These are phyloP conservation scores for Geosmithia putterillii DNA, from an alignment of 2,329 filamentous ascomycete species.

Conservation along the genomic window DNA sequence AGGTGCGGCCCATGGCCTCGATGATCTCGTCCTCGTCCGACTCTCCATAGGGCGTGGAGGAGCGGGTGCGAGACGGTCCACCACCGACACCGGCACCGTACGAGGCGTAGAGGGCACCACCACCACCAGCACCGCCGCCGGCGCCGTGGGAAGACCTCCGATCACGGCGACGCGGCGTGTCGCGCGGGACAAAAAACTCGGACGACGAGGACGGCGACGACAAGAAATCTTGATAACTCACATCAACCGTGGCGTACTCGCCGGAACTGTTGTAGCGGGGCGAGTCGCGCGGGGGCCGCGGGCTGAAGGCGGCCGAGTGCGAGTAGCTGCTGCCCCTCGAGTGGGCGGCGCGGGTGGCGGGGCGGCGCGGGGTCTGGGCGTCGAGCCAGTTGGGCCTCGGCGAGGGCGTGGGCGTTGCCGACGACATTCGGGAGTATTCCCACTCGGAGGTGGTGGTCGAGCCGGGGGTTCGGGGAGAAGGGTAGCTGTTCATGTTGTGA, in stretches of 20 bases:
- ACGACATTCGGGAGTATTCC: slow-evolving; percentile 39
- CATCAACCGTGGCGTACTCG: slow-evolving; percentile 53
- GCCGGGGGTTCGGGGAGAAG: slow-evolving; percentile 27
- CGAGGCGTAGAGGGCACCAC: slow-evolving; percentile 44
- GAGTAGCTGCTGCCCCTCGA: slow-evolving; percentile 24
- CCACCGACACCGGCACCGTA: slow-evolving; percentile 18
- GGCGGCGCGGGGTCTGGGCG: slow-evolving; percentile 27
- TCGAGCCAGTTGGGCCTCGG: slow-evolving; percentile 39
- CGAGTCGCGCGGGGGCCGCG: slow-evolving; percentile 38
- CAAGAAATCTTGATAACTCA: slow-evolving; percentile 45
- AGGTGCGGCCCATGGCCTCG: slow-evolving; percentile 40
- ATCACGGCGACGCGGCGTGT: too few species aligned
- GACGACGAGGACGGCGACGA: slow-evolving; percentile 15
- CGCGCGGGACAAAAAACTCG: slow-evolving; percentile 15
- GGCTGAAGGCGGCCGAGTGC: slow-evolving; percentile 22
- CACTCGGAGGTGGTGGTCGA: slow-evolving; percentile 34
- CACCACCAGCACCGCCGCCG: slow-evolving; percentile 23
- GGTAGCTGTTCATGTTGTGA: slow-evolving; percentile 21
- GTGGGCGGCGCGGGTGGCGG: slow-evolving; percentile 37
- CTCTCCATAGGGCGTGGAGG: slow-evolving; percentile 46
- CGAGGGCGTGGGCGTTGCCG: slow-evolving; percentile 44
- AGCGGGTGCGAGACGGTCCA: too few species aligned
- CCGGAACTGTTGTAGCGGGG: slow-evolving; percentile 50
- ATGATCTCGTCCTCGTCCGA: slow-evolving; percentile 52
- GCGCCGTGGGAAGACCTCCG: too few species aligned